Conservation (phyloP, 768 basidiomycete species). For the Royoungia palumana region DNA sequence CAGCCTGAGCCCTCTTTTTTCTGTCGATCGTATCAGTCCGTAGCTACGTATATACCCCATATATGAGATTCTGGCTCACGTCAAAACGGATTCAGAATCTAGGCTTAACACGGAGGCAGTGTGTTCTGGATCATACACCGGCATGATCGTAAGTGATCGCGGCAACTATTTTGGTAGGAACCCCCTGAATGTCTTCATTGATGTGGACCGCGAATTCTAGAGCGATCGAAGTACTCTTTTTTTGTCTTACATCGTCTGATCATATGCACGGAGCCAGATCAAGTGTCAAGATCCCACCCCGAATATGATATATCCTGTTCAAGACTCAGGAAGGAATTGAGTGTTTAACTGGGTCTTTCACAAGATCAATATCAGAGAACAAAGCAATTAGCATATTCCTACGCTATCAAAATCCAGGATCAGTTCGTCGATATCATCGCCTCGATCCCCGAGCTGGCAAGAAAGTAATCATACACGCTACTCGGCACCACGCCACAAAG, state of each 20-base stretch:
- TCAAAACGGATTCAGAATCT: no score
- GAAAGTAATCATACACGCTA: background rate
- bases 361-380: background rate
- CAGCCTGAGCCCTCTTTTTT: no score
- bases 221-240: conserved; percentile 3
- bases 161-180: background rate
- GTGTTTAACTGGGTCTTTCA: background rate
- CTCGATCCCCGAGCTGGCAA: background rate
- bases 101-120: background rate
- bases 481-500: background rate
- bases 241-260: conserved; percentile 1
- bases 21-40: no score
- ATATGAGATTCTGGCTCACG: no score
- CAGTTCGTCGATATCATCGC: background rate
- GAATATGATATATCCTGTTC: no score
- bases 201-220: background rate
- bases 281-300: background rate
- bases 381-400: no score
- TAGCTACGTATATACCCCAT: no score
- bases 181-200: background rate
- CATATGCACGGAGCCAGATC: background rate
- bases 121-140: no score
- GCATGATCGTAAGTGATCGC: background rate
- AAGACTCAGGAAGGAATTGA: background rate
- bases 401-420: background rate